Conservation (phyloP, 495 filamentous ascomycete genomes). For the Xylaria intraflava region DNA sequence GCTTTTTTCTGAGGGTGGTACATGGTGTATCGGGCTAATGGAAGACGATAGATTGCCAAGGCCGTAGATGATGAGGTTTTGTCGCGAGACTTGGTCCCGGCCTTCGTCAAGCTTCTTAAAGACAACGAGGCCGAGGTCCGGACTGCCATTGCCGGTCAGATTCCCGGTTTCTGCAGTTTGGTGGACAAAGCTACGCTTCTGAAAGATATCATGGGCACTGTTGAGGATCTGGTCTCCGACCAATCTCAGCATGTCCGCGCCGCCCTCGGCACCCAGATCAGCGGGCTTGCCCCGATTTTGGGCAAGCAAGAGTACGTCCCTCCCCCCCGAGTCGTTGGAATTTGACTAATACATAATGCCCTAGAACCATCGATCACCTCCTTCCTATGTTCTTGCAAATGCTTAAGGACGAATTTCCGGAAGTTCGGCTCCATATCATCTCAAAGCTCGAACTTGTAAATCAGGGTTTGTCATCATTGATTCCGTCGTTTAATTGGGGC, state of each 20-base stretch:
- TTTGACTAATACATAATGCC: constrained; percentile 7
- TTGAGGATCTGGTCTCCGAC: constrained; percentile 94
- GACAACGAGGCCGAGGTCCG: constrained; percentile 96
- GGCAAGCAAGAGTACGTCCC: constrained; percentile 88
- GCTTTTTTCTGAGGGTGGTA: background rate
- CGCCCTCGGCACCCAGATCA: constrained; percentile 92
- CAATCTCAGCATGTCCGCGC: constrained; percentile 95
- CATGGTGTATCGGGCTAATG: constrained; percentile 13
- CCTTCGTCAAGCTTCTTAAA: constrained; percentile 95
- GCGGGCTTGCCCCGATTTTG: constrained; percentile 90
- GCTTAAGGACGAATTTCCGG: constrained; percentile 98
- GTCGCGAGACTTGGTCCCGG: constrained; percentile 84
- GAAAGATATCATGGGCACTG: constrained; percentile 92
- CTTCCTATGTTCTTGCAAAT: constrained; percentile 99
- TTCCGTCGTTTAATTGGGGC: background rate
- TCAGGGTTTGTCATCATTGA: constrained; percentile 55
- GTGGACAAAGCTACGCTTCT: constrained; percentile 82
- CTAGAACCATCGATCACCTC: constrained; percentile 87
- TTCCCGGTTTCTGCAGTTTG: constrained; percentile 89
- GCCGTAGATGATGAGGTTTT: constrained; percentile 97
- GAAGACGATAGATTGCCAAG: constrained; percentile 73
- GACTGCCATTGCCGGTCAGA: constrained; percentile 94
- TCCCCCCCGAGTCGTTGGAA: background rate
- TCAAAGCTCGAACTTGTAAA: constrained; percentile 97
- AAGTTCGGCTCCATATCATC: constrained; percentile 96